Evolutionary conservation across 306 rosid species (phyloP).

Genomic region (Vigna reflexopilosa): DNA sequence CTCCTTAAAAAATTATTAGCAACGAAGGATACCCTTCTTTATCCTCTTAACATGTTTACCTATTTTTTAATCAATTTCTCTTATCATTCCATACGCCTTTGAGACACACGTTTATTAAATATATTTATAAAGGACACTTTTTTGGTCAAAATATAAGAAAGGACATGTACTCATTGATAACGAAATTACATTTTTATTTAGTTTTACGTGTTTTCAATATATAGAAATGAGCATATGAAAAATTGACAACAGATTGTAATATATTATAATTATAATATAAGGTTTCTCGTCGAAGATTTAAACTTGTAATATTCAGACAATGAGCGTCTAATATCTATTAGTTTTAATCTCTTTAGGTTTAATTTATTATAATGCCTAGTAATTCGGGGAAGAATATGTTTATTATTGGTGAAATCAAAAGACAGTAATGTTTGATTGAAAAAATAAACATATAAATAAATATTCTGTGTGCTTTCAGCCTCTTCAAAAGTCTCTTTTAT

Average conservation of each 20-base stretch:
- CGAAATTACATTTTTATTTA: too few species aligned
- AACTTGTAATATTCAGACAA: too few species aligned
- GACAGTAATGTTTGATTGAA: background rate
- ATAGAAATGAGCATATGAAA: too few species aligned
- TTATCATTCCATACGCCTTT: background rate
- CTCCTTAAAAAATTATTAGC: background rate
- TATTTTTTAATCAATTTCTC: background rate
- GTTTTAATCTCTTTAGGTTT: background rate
- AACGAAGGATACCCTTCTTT: background rate
- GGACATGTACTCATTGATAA: too few species aligned
- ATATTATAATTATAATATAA: too few species aligned
- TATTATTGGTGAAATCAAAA: background rate
- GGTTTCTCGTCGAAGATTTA: too few species aligned
- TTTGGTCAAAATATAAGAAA: too few species aligned
- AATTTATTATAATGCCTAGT: background rate
- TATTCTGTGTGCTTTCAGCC: background rate
- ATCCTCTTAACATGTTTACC: too few species aligned
- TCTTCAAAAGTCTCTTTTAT: constrained; percentile 3
- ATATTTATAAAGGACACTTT: too few species aligned
- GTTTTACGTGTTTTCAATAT: background rate
- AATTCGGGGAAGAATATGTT: background rate
- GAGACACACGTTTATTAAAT: background rate
- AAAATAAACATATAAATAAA: background rate
- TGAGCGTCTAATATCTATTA: too few species aligned
- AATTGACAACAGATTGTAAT: too few species aligned